A percentile compares a stretch with the other conserved stretches of the same genome.
These are phyloP conservation scores for Aspergillus sclerotioniger DNA, from an alignment of 495 filamentous ascomycete genomes.

Conservation along the genomic window DNA sequence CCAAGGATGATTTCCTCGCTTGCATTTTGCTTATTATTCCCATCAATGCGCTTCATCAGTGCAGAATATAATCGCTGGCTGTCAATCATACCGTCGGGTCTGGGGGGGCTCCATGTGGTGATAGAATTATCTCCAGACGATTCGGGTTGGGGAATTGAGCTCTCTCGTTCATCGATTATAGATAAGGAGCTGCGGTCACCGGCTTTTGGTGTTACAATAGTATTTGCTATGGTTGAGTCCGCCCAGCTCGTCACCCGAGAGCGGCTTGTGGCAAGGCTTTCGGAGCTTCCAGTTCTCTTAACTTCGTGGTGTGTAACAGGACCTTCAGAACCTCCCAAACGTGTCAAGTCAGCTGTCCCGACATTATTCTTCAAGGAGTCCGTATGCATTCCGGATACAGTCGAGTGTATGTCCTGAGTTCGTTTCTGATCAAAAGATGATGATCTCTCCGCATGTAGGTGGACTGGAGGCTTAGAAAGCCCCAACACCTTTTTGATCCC, in stretches of 20 bases:
- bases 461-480: slow-evolving; percentile 38
- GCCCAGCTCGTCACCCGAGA: slow-evolving; percentile 79
- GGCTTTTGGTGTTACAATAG: slow-evolving; percentile 34
- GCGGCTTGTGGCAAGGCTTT: slow-evolving; percentile 50
- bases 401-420: slow-evolving; percentile 15
- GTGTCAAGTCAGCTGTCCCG: slow-evolving; percentile 24
- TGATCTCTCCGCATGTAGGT: slow-evolving; percentile 50
- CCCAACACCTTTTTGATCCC: slow-evolving; percentile 61
- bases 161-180: slow-evolving; percentile 63
- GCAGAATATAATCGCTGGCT: slow-evolving; percentile 71
- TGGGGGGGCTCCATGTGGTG: slow-evolving; percentile 9
- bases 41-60: slow-evolving; percentile 63
- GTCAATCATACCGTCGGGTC: slow-evolving; percentile 43
- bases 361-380: not conserved
- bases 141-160: slow-evolving; percentile 28
- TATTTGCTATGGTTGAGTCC: slow-evolving; percentile 57
- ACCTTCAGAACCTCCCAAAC: slow-evolving; percentile 27
- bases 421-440: slow-evolving; percentile 47
- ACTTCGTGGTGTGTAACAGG: slow-evolving; percentile 29
- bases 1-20: slow-evolving; percentile 35
- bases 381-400: not conserved
- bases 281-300: slow-evolving; percentile 39
- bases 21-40: slow-evolving; percentile 22
- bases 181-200: slow-evolving; percentile 58
- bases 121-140: not conserved